A percentile compares a stretch with the other conserved stretches of the same genome.
These are phyloP conservation scores for Ustilago curta DNA, from an alignment of 1,284 basidiomycete genomes.

Conservation along the genomic window DNA sequence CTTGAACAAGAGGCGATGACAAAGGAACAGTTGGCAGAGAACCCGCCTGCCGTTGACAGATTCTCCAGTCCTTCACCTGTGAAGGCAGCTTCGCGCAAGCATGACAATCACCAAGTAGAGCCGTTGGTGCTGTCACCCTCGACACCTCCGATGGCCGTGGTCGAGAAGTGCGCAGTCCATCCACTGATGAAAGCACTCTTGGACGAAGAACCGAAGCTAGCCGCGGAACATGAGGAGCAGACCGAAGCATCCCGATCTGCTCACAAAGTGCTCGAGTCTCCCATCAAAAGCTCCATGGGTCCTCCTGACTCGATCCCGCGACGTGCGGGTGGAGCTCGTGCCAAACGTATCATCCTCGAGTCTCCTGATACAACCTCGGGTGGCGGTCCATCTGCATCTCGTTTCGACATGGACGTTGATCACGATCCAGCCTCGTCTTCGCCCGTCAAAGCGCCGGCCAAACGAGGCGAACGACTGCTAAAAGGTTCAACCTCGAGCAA, in stretches of 20 bases:
- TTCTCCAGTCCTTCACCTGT: constrained; percentile 1
- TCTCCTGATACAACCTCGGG: constrained; percentile 20
- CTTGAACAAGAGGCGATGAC: constrained; percentile 27
- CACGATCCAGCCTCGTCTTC: constrained; percentile 27
- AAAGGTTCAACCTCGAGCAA: constrained; percentile 16
- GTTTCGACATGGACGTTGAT: constrained; percentile 9
- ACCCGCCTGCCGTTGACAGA: constrained; percentile 1
- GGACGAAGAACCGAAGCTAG: constrained; percentile 5
- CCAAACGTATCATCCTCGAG: constrained; percentile 25
- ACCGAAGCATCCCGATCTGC: not conserved
- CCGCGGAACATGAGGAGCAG: not conserved
- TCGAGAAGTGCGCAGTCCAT: constrained; percentile 2
- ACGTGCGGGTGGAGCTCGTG: constrained; percentile 19
- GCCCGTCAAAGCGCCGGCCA: constrained; percentile 38
- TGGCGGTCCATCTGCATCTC: not conserved
- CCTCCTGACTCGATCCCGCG: constrained; percentile 45
- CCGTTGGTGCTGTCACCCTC: constrained; percentile 5
- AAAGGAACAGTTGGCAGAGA: not conserved
- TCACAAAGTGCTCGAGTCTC: constrained; percentile 14
- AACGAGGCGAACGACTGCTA: constrained; percentile 25
- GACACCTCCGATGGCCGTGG: not conserved
- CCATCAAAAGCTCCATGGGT: constrained; percentile 39
- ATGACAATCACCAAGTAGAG: not conserved
- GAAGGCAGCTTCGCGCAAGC: not conserved
- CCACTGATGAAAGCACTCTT: constrained; percentile 20